Percentiles rank a stretch among this genome's conserved stretches.
Conservation (phyloP, 164 flowering plant species). For the Tinospora cordifolia region DNA sequence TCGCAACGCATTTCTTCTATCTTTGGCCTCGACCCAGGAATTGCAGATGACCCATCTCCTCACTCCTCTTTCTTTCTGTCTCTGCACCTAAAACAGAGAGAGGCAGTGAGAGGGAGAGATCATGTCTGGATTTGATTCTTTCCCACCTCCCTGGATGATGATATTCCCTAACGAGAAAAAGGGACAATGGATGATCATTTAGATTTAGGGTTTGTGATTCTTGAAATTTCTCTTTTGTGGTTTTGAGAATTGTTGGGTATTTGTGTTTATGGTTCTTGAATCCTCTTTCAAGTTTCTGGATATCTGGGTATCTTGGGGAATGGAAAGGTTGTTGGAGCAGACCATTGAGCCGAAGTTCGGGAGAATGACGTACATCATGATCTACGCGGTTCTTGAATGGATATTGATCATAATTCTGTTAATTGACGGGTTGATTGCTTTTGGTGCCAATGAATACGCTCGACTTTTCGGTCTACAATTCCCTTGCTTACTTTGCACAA, state of each 20-base stretch:
- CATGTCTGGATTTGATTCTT: slow-evolving; percentile 31
- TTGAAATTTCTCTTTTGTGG: neutral
- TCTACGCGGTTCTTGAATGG: slow-evolving; percentile 75
- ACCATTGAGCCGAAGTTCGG: slow-evolving; percentile 56
- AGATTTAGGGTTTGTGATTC: neutral
- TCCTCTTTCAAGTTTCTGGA: too few relatives aligned
- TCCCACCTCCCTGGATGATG: slow-evolving; percentile 35
- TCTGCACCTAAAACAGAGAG: slow-evolving; percentile 1
- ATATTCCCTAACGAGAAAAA: slow-evolving; percentile 19
- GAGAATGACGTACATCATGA: slow-evolving; percentile 38
- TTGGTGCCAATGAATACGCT: slow-evolving; percentile 52
- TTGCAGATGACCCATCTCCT: neutral
- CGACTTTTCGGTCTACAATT: slow-evolving; percentile 47
- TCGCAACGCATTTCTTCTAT: slow-evolving; percentile 10
- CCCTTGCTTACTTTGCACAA: slow-evolving; percentile 79
- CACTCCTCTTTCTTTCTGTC: neutral
- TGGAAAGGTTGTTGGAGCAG: slow-evolving; percentile 35
- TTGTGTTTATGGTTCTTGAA: too few relatives aligned
- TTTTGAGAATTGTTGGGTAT: neutral
- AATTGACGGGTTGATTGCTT: slow-evolving; percentile 60
- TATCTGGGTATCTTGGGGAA: neutral
- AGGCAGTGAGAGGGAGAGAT: too few relatives aligned
- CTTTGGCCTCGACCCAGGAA: too few relatives aligned
- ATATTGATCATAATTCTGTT: slow-evolving; percentile 50
- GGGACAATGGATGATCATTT: neutral